Conservation (phyloP, 331 rosid species). For the Telfairia occidentalis region DNA sequence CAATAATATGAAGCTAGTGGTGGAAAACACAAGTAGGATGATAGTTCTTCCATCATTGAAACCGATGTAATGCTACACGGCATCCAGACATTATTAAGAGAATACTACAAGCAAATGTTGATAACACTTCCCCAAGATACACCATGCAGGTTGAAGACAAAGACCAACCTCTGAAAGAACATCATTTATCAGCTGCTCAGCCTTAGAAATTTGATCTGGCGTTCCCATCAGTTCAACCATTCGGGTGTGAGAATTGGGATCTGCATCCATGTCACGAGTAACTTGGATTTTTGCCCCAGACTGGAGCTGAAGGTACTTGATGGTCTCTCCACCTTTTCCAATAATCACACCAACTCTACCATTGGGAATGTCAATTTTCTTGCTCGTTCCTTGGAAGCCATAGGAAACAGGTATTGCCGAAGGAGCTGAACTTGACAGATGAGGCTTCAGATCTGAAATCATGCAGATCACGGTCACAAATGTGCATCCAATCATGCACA, state of each 20-base stretch:
- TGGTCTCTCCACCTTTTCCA: conserved; percentile 95
- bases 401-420: conserved; percentile 45
- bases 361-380: conserved; percentile 79
- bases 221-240: conserved; percentile 87
- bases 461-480: background rate
- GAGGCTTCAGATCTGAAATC: conserved; percentile 49
- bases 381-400: conserved; percentile 56
- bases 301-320: conserved; percentile 82
- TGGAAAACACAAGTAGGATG: background rate
- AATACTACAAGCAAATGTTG: background rate
- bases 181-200: conserved; percentile 77
- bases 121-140: background rate
- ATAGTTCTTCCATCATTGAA: background rate
- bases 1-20: background rate
- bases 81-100: background rate
- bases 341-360: conserved; percentile 96
- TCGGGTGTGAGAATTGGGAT: conserved; percentile 46
- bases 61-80: background rate
- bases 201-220: conserved; percentile 64
- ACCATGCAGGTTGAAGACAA: background rate
- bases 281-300: conserved; percentile 97
- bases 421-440: conserved; percentile 26
- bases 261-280: conserved; percentile 88
- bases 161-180: conserved; percentile 74
- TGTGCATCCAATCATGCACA: background rate